Base-by-base conservation (phyloP, 1,139 yeast genomes). In the Lodderomyces elongisporus region DNA sequence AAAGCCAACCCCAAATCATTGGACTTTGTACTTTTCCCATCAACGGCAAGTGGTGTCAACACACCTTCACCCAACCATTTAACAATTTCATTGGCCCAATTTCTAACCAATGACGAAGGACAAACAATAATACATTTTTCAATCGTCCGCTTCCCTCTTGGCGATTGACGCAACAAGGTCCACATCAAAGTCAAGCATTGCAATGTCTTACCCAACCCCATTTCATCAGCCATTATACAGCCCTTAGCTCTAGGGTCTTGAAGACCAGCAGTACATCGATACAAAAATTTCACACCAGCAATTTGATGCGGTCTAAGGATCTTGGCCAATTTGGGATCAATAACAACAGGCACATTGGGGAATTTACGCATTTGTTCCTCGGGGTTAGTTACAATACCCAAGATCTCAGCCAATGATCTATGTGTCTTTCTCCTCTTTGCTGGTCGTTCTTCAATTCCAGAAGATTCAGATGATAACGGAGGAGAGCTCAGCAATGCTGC, bases 211-310 rank as follows among this genome's bases (percentile, higher is more conserved):
- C 98, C 98, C 29, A 91, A 68, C 2, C 98, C 98, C 98, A 91
- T 91, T 60, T 88, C 99, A 62, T 91, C 99, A 0, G 99, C 99
- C 98, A 91, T 91, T 35, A 91, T 93, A 54, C 98, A 91, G 1
- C 99, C 99, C 52, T 82, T 79, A 0, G 97, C 97, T 27, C 79
- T 70, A 2, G 88, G 77, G 50, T 88, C 95, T 17, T 87, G 72
- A 28, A 89, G 60, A 0, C 99, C 98, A 0, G 96, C 74, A 1
- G 95, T 87, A 56, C 97, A 89, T 39, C 91, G 64, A 52, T 88
- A 91, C 38, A 91, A 62, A 53, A 91, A 91, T 54, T 85, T 76
- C 22, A 91, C 96, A 43, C 99, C 99, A 37, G 91, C 95, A 3
- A 91, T 79, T 56, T 91, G 99, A 67, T 91, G 99, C 0, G 98